Base-by-base conservation (phyloP, 164 flowering plant species). In the Platanus orientalis region DNA sequence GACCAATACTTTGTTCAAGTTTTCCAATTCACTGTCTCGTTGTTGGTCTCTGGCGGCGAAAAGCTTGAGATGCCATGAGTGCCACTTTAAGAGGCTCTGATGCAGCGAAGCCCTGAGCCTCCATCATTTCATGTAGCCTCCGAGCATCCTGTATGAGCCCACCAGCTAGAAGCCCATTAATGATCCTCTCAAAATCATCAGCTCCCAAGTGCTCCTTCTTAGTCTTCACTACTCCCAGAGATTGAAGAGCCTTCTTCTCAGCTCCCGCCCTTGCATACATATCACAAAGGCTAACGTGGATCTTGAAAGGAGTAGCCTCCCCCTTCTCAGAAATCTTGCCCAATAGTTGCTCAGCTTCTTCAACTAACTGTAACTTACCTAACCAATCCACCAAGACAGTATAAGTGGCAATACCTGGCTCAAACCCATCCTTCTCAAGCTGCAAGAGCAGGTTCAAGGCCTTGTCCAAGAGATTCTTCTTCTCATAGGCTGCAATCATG, bases 331-430 rank as follows among this genome's bases (percentile, higher is more conserved):
- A 59, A 40, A 85, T 84, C 75, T 84, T 88, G 4, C 69, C 71
- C 61, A 88, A 23, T 5, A 92, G 19, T 51, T 84, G 83, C 80
- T 92, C 97, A 7, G 80, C 88, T 78, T 92, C 99, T 49, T 85
- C 88, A 67, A 89, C 74, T 36, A 95, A 78, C 71, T 72, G 82
- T 73, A 92, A 55, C 65, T 80, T 77, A n/a, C 77, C 72, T 19
- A 95, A 63, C 99, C 99, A 95, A 66, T 85, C 97, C 28, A 95
- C 75, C 62, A 95, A 73, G 66, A 84, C 94, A 9, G 83, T 40
- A 65, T 86, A 85, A n/a, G 97, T 91, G 23, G 73, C 71, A 56
- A 79, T 69, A 9, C 99, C 99, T 27, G 83, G 90, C 72, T 85
- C 79, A 57, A 85, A 81, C 17, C 97, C 97, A 62, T 80, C 86